phyloP scores from a whole-genome alignment of 257 asterid species.

The Voacanga thouarsii region DNA sequence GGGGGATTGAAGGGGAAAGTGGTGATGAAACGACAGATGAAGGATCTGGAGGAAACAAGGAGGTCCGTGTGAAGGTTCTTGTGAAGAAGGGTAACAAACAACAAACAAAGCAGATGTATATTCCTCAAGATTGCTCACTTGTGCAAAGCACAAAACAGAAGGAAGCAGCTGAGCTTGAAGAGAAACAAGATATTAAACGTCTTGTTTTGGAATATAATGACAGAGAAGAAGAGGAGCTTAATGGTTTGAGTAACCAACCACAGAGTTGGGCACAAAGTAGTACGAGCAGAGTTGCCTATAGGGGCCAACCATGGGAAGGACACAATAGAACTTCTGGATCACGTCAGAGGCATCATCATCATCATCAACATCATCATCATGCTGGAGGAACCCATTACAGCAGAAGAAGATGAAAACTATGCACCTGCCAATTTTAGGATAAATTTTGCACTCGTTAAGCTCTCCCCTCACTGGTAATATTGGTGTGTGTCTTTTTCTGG shows the following conservation, averaged over 20 bases:
- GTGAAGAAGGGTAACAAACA: slow-evolving; percentile 96
- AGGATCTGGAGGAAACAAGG: slow-evolving; percentile 65
- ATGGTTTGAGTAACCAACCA: slow-evolving; percentile 57
- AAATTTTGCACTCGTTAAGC: neutral
- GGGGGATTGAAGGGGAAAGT: slow-evolving; percentile 74
- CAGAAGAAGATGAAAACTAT: slow-evolving; percentile 53
- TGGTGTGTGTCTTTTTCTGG: neutral
- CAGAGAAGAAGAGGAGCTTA: slow-evolving; percentile 93
- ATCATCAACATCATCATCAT: slow-evolving; percentile 51
- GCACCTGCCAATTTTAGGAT: neutral
- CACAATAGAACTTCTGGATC: slow-evolving; percentile 59
- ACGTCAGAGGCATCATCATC: slow-evolving; percentile 62
- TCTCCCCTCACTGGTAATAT: neutral
- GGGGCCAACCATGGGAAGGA: slow-evolving; percentile 73
- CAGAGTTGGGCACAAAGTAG: slow-evolving; percentile 53
- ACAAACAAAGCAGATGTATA: slow-evolving; percentile 82
- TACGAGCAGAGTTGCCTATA: slow-evolving; percentile 57
- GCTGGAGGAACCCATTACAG: slow-evolving; percentile 81
- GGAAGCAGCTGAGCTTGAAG: slow-evolving; percentile 99
- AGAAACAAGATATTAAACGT: slow-evolving; percentile 92
- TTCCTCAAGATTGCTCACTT: slow-evolving; percentile 87
- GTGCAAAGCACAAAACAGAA: slow-evolving; percentile 94
- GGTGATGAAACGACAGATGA: slow-evolving; percentile 85
- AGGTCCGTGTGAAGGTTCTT: slow-evolving; percentile 83
- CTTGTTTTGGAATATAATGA: slow-evolving; percentile 90